Base-by-base conservation (phyloP, 257 asterid genomes). In the Solanum corneliomulleri region DNA sequence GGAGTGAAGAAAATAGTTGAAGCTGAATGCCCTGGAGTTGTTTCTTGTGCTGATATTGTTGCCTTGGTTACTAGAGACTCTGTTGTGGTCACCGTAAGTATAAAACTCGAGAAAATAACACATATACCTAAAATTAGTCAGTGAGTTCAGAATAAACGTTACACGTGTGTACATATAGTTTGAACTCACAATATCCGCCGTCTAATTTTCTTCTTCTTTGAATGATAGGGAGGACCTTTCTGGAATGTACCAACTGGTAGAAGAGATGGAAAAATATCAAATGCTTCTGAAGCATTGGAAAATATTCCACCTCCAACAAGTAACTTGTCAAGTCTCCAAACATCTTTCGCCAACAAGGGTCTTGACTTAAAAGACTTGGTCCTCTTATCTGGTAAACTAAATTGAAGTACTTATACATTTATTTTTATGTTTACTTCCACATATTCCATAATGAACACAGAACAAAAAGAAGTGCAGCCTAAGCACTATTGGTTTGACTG, bases 251-350 rank as follows among this genome's bases (percentile, higher is more conserved):
- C 91, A 6, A 87, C 89, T 1, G 91, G 93, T 7, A 64, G 93
- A 77, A 86, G 92, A 72, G 93, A 91, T 42, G 93, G 93, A 1
- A 35, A 37, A 41, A 88, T 87, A 41, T 91, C 93, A 0, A 87
- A 37, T 47, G 88, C 82, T 11, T 66, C 88, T 4, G 92, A 91
- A 82, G 92, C 93, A 83, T 78, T 88, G 60, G 21, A 68, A 33
- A 91, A 95, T 58, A 87, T 96, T 20, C 98, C 98, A 18, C 91
- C 97, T 27, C 98, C 99, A 6, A 85, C 62, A 42, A 85, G 87
- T 89, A 96, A 94, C 83, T 72, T 89, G 86, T 85, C 93, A 62
- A 91, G 90, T 31, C 91, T 96, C 25, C 91, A 88, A 7, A 78
- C 89, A 8, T 71, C 90, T 1, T 95, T 95, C 82, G 90, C 89